phyloP scores from a whole-genome alignment of 257 asterid genomes.

The Mitragyna speciosa region DNA sequence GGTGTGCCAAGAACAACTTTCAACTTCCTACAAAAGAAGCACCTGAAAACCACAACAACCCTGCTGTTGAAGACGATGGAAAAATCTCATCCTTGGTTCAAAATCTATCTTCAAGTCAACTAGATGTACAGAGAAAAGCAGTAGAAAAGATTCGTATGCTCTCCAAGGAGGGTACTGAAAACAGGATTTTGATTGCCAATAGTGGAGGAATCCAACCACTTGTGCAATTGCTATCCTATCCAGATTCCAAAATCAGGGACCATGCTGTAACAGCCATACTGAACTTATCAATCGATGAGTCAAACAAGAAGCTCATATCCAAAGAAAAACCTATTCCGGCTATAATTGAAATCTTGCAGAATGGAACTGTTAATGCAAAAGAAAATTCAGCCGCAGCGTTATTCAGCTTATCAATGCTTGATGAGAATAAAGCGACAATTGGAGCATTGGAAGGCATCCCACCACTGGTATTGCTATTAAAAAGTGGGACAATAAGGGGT shows the following conservation, averaged over 20 bases:
- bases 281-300: conserved; percentile 79
- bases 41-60: conserved; percentile 17
- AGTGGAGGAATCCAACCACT: conserved; percentile 68
- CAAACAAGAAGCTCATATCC: conserved; percentile 73
- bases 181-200: conserved; percentile 54
- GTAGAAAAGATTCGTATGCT: conserved; percentile 64
- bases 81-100: conserved; percentile 39
- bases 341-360: conserved; percentile 59
- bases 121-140: conserved; percentile 65
- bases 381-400: conserved; percentile 88
- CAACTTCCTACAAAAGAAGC: conserved; percentile 43
- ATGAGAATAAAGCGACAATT: conserved; percentile 69
- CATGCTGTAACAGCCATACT: conserved; percentile 79
- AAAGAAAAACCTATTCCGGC: conserved; percentile 56
- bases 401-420: conserved; percentile 81
- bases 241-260: conserved; percentile 75
- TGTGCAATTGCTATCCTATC: conserved; percentile 65
- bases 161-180: conserved; percentile 71
- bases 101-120: conserved; percentile 51
- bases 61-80: conserved; percentile 17
- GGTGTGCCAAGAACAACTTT: conserved; percentile 68
- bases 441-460: conserved; percentile 72
- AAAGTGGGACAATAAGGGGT: conserved; percentile 66
- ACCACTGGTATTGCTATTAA: conserved; percentile 53
- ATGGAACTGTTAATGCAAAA: conserved; percentile 57